A percentile compares a stretch with the other conserved stretches of the same genome.
Conservation (phyloP, 768 basidiomycete genomes). For the Coprinellus micaceus region DNA sequence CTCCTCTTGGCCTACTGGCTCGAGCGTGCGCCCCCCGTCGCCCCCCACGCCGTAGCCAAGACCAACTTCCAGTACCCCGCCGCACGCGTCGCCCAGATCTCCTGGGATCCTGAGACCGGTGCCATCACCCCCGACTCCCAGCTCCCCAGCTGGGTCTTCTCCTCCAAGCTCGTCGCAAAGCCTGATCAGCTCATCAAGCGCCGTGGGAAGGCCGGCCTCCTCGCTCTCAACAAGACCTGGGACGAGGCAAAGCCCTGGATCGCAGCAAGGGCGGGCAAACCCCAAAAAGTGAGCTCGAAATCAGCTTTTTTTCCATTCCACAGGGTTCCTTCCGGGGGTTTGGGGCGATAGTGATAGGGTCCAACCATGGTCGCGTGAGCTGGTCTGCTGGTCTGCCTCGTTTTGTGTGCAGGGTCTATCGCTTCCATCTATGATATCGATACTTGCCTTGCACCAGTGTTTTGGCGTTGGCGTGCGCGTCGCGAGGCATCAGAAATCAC, state of each 20-base stretch:
- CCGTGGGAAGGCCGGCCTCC: constrained; percentile 95
- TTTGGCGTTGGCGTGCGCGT: not conserved
- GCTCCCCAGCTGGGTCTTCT: constrained; percentile 80
- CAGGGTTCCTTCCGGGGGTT: no score
- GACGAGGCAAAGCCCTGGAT: constrained; percentile 87
- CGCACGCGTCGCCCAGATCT: constrained; percentile 81
- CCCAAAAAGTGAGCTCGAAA: constrained; percentile 66
- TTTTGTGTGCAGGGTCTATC: not conserved
- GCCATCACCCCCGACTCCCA: constrained; percentile 47
- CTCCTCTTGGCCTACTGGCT: constrained; percentile 97
- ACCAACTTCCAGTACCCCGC: constrained; percentile 62
- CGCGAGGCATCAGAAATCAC: not conserved
- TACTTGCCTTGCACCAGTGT: no score
- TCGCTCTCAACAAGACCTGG: constrained; percentile 93
- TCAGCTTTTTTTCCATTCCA: constrained; percentile 8
- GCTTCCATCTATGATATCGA: no score
- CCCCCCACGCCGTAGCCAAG: constrained; percentile 50
- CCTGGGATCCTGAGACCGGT: constrained; percentile 73
- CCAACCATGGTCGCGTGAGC: constrained; percentile 1
- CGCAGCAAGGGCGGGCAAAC: constrained; percentile 82
- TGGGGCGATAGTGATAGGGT: no score
- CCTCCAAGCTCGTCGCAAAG: constrained; percentile 88
- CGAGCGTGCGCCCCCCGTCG: constrained; percentile 79
- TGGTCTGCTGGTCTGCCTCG: constrained; percentile 1
- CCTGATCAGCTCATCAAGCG: constrained; percentile 99